Percentiles rank a stretch among this genome's conserved stretches.
These are phyloP conservation scores for Tephrocybe sp. DNA, from an alignment of 768 basidiomycete species.

Conservation along the genomic window DNA sequence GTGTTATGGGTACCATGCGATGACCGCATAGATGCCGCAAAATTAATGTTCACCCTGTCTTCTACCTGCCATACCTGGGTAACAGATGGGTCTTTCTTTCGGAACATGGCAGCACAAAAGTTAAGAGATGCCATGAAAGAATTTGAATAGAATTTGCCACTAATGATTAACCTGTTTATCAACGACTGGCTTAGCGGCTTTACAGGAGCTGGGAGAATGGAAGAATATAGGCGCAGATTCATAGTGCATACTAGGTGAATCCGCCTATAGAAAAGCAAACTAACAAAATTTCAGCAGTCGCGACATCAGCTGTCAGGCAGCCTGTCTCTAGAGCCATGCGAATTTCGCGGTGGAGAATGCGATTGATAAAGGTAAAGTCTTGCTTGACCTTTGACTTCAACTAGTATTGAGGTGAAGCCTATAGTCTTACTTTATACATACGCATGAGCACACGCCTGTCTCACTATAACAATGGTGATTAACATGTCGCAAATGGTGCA, in stretches of 20 bases:
- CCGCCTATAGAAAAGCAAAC: not conserved
- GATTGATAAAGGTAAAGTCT: not conserved
- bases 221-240: not conserved
- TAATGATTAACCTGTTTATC: not conserved
- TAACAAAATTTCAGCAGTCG: not conserved
- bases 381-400: not conserved
- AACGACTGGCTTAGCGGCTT: not conserved
- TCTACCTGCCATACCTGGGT: too few species aligned
- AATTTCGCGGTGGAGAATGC: not conserved
- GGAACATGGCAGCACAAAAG: not conserved
- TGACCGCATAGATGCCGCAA: too few species aligned
- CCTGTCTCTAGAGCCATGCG: conserved; percentile 5
- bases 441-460: not conserved
- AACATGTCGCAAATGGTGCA: not conserved
- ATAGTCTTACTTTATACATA: not conserved
- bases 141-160: conserved; percentile 3
- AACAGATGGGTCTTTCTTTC: too few species aligned
- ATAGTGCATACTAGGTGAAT: not conserved
- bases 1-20: too few species aligned
- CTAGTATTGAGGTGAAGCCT: not conserved
- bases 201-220: not conserved
- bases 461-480: not conserved
- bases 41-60: too few species aligned
- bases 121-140: not conserved
- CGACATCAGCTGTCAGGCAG: not conserved